Conservation (phyloP, 2,329 filamentous ascomycete species). For the Exophiala sp. region DNA sequence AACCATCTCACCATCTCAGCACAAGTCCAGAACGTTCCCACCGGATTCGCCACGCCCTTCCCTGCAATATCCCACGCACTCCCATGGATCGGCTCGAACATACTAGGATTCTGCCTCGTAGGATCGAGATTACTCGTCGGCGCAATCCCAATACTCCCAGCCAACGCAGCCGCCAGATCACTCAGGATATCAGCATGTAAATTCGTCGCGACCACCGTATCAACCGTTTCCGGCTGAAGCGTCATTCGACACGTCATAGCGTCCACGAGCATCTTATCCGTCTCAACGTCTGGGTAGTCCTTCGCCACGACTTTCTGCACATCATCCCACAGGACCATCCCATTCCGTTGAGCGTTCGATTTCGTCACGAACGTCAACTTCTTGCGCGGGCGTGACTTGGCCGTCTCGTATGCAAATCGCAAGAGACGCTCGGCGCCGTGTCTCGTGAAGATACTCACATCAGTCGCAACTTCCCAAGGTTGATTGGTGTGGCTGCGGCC, state of each 20-base stretch:
- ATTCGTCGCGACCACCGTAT: slow-evolving; percentile 64
- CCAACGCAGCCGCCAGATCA: slow-evolving; percentile 66
- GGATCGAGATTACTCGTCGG: slow-evolving; percentile 68
- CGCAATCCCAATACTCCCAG: slow-evolving; percentile 69
- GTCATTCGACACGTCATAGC: slow-evolving; percentile 66
- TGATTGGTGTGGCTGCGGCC: slow-evolving; percentile 58
- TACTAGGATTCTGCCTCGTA: slow-evolving; percentile 56
- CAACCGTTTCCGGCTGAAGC: slow-evolving; percentile 56
- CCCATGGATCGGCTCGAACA: slow-evolving; percentile 66
- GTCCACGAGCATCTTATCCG: slow-evolving; percentile 66
- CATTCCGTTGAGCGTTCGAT: slow-evolving; percentile 63
- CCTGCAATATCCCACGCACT: slow-evolving; percentile 95
- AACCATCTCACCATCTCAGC: slow-evolving; percentile 66
- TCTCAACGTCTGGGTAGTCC: slow-evolving; percentile 59
- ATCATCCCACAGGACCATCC: slow-evolving; percentile 68
- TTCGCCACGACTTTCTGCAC: slow-evolving; percentile 53
- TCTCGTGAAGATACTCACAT: slow-evolving; percentile 62
- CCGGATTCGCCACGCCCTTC: slow-evolving; percentile 91
- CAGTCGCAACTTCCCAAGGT: slow-evolving; percentile 60
- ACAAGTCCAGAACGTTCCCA: slow-evolving; percentile 67
- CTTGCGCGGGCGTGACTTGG: slow-evolving; percentile 55
- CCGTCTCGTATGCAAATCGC: slow-evolving; percentile 62
- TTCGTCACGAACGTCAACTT: slow-evolving; percentile 63
- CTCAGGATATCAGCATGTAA: slow-evolving; percentile 65
- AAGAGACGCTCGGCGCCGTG: slow-evolving; percentile 58